These are phyloP conservation scores for Apiosordaria backusii DNA, from an alignment of 495 filamentous ascomycete species.

Conservation along the genomic window DNA sequence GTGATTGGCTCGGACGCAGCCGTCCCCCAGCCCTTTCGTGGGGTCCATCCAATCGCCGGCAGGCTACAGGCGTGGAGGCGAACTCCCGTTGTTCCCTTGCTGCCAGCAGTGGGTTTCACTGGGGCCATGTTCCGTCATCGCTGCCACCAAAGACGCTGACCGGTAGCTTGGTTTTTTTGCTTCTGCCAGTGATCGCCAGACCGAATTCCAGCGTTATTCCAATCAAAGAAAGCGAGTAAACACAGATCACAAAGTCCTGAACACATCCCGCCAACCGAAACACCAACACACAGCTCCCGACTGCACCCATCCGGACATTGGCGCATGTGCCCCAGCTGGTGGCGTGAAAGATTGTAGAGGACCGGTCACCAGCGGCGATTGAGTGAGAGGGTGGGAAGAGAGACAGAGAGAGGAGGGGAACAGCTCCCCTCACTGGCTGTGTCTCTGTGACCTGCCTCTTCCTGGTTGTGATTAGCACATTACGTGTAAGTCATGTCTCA, in stretches of 20 bases:
- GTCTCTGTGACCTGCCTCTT: constrained; percentile 6
- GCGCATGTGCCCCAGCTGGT: neutral
- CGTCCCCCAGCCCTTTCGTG: neutral
- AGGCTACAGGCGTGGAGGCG: neutral
- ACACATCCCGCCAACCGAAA: neutral
- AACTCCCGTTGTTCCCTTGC: too few relatives aligned
- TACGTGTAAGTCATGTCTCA: constrained; percentile 18
- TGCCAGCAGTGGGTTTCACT: neutral
- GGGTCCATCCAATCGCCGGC: neutral
- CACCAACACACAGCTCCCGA: neutral
- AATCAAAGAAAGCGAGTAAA: neutral
- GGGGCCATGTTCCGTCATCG: constrained; percentile 3
- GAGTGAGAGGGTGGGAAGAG: neutral
- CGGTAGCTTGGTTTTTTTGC: neutral
- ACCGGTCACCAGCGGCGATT: neutral
- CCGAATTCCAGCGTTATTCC: neutral
- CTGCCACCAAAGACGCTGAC: neutral
- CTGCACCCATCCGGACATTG: neutral
- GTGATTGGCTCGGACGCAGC: neutral
- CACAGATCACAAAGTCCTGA: neutral
- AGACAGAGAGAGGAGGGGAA: neutral
- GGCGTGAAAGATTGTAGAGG: neutral
- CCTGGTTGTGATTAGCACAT: constrained; percentile 1
- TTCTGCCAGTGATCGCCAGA: neutral
- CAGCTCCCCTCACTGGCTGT: neutral